Evolutionary conservation across 2,329 filamentous ascomycete genomes (phyloP).

Genomic region (Madurella fahalii): DNA sequence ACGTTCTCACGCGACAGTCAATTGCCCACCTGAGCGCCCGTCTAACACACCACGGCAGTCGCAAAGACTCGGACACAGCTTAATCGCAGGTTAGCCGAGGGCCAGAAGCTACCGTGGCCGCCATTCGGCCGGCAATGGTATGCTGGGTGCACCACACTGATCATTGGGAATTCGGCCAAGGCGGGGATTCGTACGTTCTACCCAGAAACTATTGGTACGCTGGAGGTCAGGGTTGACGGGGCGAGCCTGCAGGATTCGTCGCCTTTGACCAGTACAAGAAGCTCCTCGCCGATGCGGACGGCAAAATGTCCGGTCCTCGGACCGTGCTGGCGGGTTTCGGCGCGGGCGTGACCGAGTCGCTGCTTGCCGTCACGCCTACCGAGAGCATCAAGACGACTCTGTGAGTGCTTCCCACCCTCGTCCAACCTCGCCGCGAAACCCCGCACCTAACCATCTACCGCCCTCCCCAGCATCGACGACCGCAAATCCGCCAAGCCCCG

Average conservation of each 20-base stretch:
- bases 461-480: slow-evolving; percentile 74
- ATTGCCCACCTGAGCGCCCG: slow-evolving; percentile 8
- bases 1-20: slow-evolving; percentile 33
- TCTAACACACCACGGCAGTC: slow-evolving; percentile 47
- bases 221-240: neutral
- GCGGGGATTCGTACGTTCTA: slow-evolving; percentile 76
- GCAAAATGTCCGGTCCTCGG: slow-evolving; percentile 82
- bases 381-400: slow-evolving; percentile 98
- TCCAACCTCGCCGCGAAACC: neutral
- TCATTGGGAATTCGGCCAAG: slow-evolving; percentile 95
- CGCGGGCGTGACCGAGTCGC: slow-evolving; percentile 87
- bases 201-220: neutral
- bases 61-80: slow-evolving; percentile 94
- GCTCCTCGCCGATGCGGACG: slow-evolving; percentile 74
- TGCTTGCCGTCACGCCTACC: slow-evolving; percentile 91
- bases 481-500: slow-evolving; percentile 80
- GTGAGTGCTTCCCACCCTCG: slow-evolving; percentile 36
- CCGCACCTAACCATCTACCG: neutral
- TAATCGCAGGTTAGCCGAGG: slow-evolving; percentile 75
- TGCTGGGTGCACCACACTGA: slow-evolving; percentile 92
- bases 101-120: slow-evolving; percentile 89
- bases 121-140: slow-evolving; percentile 95
- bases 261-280: slow-evolving; percentile 94
- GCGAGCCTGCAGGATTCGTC: slow-evolving; percentile 65
- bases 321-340: slow-evolving; percentile 94